Conservation (phyloP, 2,329 filamentous ascomycete species). For the Cladophialophora psammophila region DNA sequence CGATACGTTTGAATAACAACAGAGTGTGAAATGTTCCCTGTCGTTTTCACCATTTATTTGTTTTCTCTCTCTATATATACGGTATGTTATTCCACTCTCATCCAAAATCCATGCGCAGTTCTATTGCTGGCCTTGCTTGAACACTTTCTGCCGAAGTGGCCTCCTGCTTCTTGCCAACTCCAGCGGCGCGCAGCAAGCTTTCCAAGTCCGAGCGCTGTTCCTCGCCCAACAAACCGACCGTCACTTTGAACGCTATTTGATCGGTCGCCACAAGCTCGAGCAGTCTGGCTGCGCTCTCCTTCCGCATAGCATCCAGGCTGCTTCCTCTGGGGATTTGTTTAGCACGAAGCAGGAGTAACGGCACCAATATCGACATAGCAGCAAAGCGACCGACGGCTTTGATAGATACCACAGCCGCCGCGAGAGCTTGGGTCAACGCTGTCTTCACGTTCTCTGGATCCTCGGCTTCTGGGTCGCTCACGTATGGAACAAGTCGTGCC, state of each 20-base stretch:
- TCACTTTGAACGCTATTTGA: slow-evolving; percentile 73
- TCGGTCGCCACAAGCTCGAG: slow-evolving; percentile 82
- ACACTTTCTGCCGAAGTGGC: slow-evolving; percentile 57
- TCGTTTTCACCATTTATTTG: background rate
- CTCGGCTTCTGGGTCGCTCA: slow-evolving; percentile 70
- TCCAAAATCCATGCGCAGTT: slow-evolving; percentile 93
- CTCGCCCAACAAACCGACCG: slow-evolving; percentile 74
- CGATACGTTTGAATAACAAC: background rate
- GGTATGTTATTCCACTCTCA: slow-evolving; percentile 27
- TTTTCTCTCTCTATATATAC: slow-evolving; percentile 12
- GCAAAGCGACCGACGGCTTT: slow-evolving; percentile 41
- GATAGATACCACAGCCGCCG: slow-evolving; percentile 66
- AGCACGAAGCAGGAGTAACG: slow-evolving; percentile 76
- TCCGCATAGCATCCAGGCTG: slow-evolving; percentile 57
- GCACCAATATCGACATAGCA: slow-evolving; percentile 78
- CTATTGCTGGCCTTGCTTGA: slow-evolving; percentile 77
- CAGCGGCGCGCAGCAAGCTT: slow-evolving; percentile 74
- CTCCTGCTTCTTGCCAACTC: slow-evolving; percentile 54
- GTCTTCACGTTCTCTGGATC: slow-evolving; percentile 79
- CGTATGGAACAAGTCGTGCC: slow-evolving; percentile 77
- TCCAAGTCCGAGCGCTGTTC: slow-evolving; percentile 81
- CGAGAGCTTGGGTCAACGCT: slow-evolving; percentile 76
- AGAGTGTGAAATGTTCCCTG: background rate
- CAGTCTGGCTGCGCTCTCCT: slow-evolving; percentile 77
- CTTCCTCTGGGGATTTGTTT: slow-evolving; percentile 64